A percentile compares a stretch with the other conserved stretches of the same genome.
phyloP scores from a whole-genome alignment of 768 basidiomycete species.

The Tylopilus plumbeoviolaceoides region DNA sequence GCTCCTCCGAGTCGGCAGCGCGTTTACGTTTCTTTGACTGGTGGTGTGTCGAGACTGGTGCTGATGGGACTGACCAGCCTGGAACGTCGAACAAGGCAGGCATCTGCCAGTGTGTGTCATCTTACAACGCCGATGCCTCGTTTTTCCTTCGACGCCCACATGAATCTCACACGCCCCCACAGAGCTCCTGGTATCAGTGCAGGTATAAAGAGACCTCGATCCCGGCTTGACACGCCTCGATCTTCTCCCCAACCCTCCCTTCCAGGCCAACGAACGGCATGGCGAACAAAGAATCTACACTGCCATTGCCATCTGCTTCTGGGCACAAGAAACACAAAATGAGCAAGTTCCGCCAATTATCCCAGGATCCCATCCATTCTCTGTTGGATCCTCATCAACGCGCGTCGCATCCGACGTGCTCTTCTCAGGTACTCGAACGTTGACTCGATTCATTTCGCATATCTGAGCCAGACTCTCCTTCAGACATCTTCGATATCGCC shows the following conservation, averaged over 20 bases:
- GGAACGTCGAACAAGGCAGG: conserved; percentile 58
- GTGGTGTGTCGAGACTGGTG: conserved; percentile 35
- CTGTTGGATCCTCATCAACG: conserved; percentile 13
- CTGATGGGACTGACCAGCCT: conserved; percentile 57
- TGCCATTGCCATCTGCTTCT: background rate
- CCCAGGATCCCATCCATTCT: conserved; percentile 6
- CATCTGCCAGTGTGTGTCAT: conserved; percentile 9
- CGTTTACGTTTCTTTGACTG: conserved; percentile 50
- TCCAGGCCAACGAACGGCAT: conserved; percentile 11
- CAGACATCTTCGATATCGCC: conserved; percentile 19
- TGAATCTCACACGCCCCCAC: conserved; percentile 15
- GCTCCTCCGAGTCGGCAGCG: conserved; percentile 37
- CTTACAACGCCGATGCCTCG: conserved; percentile 19
- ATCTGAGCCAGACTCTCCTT: conserved; percentile 11
- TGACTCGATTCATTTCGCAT: background rate
- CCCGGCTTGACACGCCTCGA: background rate
- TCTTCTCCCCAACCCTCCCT: conserved; percentile 2
- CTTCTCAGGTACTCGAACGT: conserved; percentile 14
- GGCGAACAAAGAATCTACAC: background rate
- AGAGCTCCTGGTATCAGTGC: conserved; percentile 1
- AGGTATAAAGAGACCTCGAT: conserved; percentile 10
- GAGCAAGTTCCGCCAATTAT: conserved; percentile 6
- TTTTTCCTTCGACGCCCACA: conserved; percentile 6
- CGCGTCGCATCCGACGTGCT: background rate
- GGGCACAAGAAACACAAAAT: conserved; percentile 13